phyloP scores from a whole-genome alignment of 2,329 filamentous ascomycete genomes.

The Pestalotiopsis sp. region DNA sequence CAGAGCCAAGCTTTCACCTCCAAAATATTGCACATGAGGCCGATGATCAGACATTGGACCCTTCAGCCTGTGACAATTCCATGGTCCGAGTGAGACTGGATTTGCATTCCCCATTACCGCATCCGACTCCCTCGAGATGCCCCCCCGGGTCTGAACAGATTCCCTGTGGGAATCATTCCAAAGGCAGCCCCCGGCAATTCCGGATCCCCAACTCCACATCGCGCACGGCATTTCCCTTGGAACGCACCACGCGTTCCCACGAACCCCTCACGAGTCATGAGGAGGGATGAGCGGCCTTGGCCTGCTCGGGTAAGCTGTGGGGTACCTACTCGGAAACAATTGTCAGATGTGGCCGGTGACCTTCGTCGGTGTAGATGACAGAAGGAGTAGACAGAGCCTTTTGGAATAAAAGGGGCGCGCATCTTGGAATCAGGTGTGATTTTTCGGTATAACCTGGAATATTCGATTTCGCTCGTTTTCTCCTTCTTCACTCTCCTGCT shows the following conservation, averaged over 20 bases:
- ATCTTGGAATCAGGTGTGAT: not conserved
- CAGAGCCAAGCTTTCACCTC: not conserved
- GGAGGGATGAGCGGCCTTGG: not conserved
- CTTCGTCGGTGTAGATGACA: not conserved
- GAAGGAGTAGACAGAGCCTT: not conserved
- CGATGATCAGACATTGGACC: not conserved
- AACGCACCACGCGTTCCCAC: not conserved
- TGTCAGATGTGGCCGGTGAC: not conserved
- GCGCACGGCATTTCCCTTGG: slow-evolving; percentile 5
- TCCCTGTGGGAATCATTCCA: too few relatives aligned
- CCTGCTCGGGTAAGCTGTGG: not conserved
- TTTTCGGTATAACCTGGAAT: not conserved
- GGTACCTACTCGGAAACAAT: not conserved
- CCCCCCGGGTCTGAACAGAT: too few relatives aligned
- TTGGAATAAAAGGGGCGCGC: not conserved
- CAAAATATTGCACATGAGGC: not conserved
- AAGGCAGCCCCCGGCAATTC: not conserved
- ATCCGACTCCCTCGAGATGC: not conserved
- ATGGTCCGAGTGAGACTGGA: not conserved
- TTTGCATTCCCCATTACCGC: not conserved
- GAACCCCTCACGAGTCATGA: slow-evolving; percentile 3
- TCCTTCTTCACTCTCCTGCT: not conserved
- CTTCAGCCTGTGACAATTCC: not conserved
- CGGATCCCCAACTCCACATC: not conserved
- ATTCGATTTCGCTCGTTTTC: not conserved